phyloP scores from a whole-genome alignment of 169 alveolate genomes.

The Cryptosporidium sp. region DNA sequence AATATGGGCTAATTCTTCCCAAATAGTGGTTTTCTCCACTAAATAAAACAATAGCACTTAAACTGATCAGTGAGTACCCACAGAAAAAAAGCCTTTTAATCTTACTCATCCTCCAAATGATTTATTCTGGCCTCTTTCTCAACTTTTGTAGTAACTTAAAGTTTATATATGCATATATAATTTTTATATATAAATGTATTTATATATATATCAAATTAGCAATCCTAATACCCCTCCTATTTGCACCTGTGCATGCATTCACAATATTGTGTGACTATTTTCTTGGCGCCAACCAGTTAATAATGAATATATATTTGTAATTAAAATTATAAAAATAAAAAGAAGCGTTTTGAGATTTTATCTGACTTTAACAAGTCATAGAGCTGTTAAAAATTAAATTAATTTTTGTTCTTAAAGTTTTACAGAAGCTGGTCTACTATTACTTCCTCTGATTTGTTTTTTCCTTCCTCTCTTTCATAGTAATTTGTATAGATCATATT shows the following conservation, averaged over 20 bases:
- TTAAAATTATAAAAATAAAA: too few species aligned
- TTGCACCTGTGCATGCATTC: slow-evolving; percentile 28
- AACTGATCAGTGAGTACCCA: neutral
- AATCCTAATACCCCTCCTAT: neutral
- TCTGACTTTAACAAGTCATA: too few species aligned
- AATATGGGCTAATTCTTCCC: neutral
- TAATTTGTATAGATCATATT: too few species aligned
- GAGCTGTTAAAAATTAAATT: too few species aligned
- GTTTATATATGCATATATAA: neutral
- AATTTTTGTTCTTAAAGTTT: too few species aligned
- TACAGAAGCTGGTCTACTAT: too few species aligned
- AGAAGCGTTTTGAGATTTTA: too few species aligned
- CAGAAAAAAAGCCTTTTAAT: neutral
- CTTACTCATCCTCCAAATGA: slow-evolving; percentile 11
- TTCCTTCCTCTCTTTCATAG: too few species aligned
- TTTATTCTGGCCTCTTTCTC: neutral
- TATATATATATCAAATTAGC: too few species aligned
- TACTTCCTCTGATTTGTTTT: too few species aligned
- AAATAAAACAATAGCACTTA: neutral
- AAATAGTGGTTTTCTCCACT: neutral
- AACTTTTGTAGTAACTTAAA: neutral
- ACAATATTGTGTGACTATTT: neutral
- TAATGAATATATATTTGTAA: too few species aligned
- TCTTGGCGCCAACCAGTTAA: neutral
- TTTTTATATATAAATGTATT: too few species aligned